Evolutionary conservation across 768 basidiomycete species (phyloP).

Genomic region (Agaricus sinodeliciosus): DNA sequence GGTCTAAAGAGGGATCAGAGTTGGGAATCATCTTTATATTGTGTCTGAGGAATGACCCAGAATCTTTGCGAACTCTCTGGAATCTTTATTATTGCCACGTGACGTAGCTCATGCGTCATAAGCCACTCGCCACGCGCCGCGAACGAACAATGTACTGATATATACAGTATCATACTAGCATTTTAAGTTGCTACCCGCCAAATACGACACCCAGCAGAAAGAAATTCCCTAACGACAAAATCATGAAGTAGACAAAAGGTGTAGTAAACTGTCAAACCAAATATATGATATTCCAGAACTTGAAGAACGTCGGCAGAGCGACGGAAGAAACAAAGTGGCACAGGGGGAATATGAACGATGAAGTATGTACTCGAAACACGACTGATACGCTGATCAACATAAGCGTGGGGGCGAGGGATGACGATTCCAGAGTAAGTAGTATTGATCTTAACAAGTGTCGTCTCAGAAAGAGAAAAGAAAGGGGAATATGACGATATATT

Average conservation of each 20-base stretch:
- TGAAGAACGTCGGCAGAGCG: constrained; percentile 9
- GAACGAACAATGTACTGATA: no score
- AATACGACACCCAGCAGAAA: constrained; percentile 7
- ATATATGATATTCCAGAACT: constrained; percentile 7
- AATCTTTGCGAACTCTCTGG: constrained; percentile 40
- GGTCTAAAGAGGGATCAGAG: constrained; percentile 12
- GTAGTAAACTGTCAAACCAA: background rate
- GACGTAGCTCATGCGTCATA: constrained; percentile 19
- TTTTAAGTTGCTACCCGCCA: no score
- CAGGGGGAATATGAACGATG: background rate
- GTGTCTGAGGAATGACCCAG: constrained; percentile 31
- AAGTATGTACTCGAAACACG: constrained; percentile 4
- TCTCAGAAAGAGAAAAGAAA: constrained; percentile 5
- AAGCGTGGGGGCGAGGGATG: constrained; percentile 1
- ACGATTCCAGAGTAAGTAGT: constrained; percentile 11
- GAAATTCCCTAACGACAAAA: background rate
- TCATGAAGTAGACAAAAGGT: background rate
- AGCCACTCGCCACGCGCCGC: no score
- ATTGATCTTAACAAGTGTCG: constrained; percentile 6
- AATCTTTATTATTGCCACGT: constrained; percentile 34
- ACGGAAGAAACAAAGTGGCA: constrained; percentile 7
- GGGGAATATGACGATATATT: constrained; percentile 8
- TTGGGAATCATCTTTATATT: constrained; percentile 29
- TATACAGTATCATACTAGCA: no score
- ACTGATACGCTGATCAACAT: background rate